Conservation (phyloP, 306 rosid species). For the Dryas alaskensis region DNA sequence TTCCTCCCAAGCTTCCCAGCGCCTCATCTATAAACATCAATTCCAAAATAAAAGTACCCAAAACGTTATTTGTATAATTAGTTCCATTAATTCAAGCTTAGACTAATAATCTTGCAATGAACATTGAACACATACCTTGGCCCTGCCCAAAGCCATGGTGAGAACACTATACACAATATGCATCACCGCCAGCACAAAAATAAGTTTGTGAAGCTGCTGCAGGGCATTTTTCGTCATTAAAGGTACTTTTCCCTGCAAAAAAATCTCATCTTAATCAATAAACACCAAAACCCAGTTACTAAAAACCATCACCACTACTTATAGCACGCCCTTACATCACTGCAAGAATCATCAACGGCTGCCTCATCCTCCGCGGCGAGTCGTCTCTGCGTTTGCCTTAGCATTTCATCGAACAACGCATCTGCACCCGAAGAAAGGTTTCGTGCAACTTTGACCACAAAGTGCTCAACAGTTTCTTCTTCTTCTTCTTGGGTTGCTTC, state of each 20-base stretch:
- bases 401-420: conserved; percentile 9
- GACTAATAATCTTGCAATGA: neutral
- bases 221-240: conserved; percentile 30
- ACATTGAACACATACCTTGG: conserved; percentile 29
- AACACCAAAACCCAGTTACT: neutral
- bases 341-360: conserved; percentile 28
- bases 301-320: neutral
- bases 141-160: conserved; percentile 39
- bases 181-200: conserved; percentile 39
- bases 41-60: neutral
- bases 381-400: neutral
- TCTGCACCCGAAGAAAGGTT: neutral
- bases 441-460: neutral
- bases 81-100: neutral
- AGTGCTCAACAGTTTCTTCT: conserved; percentile 1
- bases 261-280: neutral
- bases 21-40: conserved; percentile 27
- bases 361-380: conserved; percentile 18
- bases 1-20: conserved; percentile 43
- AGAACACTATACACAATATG: conserved; percentile 39
- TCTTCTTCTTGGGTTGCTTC: neutral
- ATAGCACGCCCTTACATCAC: conserved; percentile 1
- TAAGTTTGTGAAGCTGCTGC: conserved; percentile 40
- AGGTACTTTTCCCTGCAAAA: conserved; percentile 41
- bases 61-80: neutral